Evolutionary conservation across 1,284 basidiomycete species (phyloP).

Genomic region (Trichosporon inkin): DNA sequence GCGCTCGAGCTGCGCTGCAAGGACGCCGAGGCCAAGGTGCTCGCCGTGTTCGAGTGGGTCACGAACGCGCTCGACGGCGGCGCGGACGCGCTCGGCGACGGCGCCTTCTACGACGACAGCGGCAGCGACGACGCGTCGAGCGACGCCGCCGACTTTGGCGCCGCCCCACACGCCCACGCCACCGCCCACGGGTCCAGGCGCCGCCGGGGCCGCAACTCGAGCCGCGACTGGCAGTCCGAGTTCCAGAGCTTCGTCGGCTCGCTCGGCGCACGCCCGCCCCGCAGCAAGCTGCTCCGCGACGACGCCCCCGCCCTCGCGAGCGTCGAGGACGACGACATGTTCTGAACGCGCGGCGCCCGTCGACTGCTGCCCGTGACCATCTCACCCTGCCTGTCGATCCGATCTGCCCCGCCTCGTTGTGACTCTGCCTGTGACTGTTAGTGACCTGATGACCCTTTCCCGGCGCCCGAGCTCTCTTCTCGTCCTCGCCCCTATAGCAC

Average conservation of each 20-base stretch:
- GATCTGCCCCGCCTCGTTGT: no score
- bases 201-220: constrained; percentile 12
- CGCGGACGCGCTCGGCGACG: background rate
- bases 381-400: no score
- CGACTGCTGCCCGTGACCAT: background rate
- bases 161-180: constrained; percentile 5
- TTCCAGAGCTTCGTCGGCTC: constrained; percentile 17
- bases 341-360: background rate
- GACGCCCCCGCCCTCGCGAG: constrained; percentile 16
- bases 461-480: background rate
- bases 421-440: background rate
- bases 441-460: background rate
- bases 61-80: constrained; percentile 27
- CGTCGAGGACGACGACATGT: constrained; percentile 22
- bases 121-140: background rate
- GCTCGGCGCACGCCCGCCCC: constrained; percentile 10
- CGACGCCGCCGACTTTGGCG: constrained; percentile 19
- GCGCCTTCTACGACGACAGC: background rate
- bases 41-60: constrained; percentile 44
- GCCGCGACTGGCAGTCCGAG: constrained; percentile 16
- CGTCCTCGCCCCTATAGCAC: background rate
- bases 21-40: constrained; percentile 42
- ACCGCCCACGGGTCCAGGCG: constrained; percentile 12
- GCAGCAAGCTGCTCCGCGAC: constrained; percentile 12
- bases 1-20: constrained; percentile 30